Conservation (phyloP, 2,329 filamentous ascomycete species). For the Neophaeococcomyces mojaviensis region DNA sequence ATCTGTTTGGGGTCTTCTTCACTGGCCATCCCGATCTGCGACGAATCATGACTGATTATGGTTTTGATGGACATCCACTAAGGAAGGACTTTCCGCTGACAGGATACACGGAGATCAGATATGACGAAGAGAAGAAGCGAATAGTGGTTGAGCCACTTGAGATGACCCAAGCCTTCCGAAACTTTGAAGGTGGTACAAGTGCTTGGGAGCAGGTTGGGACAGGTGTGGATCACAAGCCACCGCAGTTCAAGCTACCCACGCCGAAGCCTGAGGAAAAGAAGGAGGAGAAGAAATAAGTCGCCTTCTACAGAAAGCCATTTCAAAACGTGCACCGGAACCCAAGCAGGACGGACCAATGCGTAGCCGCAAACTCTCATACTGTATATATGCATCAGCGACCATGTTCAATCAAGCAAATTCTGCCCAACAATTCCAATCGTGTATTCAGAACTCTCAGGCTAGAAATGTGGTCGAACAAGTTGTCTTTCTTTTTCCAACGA, state of each 20-base stretch:
- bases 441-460: no score
- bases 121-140: slow-evolving; percentile 99
- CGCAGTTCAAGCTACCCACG: slow-evolving; percentile 86
- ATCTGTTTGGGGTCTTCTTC: slow-evolving; percentile 97
- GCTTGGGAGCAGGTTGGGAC: slow-evolving; percentile 63
- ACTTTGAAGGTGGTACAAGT: slow-evolving; percentile 84
- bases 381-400: slow-evolving; percentile 2
- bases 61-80: slow-evolving; percentile 94
- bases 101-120: slow-evolving; percentile 95
- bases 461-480: no score
- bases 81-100: slow-evolving; percentile 97
- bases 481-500: no score
- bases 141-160: slow-evolving; percentile 97
- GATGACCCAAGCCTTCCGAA: slow-evolving; percentile 95
- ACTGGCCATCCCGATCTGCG: slow-evolving; percentile 87
- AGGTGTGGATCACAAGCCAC: slow-evolving; percentile 72
- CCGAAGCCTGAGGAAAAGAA: slow-evolving; percentile 92
- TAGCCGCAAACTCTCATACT: no score
- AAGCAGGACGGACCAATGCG: no score
- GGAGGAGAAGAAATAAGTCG: slow-evolving; percentile 67
- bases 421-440: no score
- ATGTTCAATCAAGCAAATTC: background rate
- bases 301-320: no score
- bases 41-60: slow-evolving; percentile 98
- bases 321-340: no score